Evolutionary conservation across 805 yeast genomes (phyloP), one percentile per base, ranked within the genome.

Genomic region (Ascoidea asiatica): DNA sequence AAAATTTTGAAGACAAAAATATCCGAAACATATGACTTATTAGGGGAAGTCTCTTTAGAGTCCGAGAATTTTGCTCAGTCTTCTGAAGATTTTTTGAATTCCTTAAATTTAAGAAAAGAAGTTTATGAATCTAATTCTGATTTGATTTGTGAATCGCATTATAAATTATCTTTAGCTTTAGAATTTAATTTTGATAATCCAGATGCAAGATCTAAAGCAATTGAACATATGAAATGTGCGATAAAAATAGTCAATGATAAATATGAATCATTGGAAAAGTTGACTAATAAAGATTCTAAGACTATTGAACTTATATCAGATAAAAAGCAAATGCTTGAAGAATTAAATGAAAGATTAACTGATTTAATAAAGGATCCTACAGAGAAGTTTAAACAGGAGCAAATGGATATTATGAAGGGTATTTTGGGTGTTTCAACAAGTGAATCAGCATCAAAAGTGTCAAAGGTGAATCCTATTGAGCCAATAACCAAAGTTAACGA

Each of bases 21-120:
- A 19, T 77, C 89, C 0, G 89, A 85, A 46, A 73, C 80, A 1
- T 82, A 79, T 57, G 89, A 83, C 55, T 61, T 89, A 8, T 66
- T 88, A 17, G 97, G 97, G 29, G 97, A 90, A 57, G 82, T 89
- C 7, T 81, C 95, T 0, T 66, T 89, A 39, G 98, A 90, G 56
- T 75, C 92, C 1, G 97, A 90, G 53, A 85, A 86, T 60, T 88
- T 88, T 59, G 62, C 67, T 15, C 94, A 86, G 59, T 85, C 96
- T 0, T 73, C 81, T 0, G 64, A 64, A 18, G 95, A 89, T 58
- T 75, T 87, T 46, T 64, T 68, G 41, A 62, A 72, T 18, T 68
- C 86, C 38, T 66, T 84, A 33, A 15, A 29, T 29, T 61, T 80
- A 39, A 71, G 84, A 57, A 55, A 63, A 42, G 62, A 73, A 45